phyloP scores from a whole-genome alignment of 176 grass and related monocot species.

The Raddia distichophylla region DNA sequence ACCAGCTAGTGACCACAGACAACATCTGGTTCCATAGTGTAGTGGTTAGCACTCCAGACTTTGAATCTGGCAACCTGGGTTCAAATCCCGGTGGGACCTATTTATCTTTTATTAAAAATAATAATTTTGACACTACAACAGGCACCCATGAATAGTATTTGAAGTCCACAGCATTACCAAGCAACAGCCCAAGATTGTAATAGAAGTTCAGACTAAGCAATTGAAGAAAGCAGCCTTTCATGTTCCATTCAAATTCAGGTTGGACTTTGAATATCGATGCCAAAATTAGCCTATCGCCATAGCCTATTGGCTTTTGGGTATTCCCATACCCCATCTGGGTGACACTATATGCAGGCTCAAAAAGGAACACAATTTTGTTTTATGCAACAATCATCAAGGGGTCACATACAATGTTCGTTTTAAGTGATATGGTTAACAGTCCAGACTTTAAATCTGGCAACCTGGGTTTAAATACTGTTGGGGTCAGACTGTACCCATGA shows the following conservation, averaged over 20 bases:
- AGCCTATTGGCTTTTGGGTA: not conserved
- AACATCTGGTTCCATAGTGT: conserved; percentile 67
- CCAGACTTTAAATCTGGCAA: too few species aligned
- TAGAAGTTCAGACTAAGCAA: not conserved
- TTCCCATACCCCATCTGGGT: not conserved
- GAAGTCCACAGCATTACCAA: not conserved
- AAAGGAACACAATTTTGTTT: not conserved
- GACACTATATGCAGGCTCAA: not conserved
- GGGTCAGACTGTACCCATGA: too few species aligned
- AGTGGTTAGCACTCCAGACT: conserved; percentile 95
- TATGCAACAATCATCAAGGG: too few species aligned
- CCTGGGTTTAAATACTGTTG: too few species aligned
- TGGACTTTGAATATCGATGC: not conserved
- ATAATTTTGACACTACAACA: not conserved
- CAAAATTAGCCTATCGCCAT: not conserved
- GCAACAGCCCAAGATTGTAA: not conserved
- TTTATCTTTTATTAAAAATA: not conserved
- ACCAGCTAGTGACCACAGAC: not conserved
- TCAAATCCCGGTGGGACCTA: conserved; percentile 82
- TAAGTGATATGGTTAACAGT: too few species aligned
- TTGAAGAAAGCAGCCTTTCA: not conserved
- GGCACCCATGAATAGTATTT: not conserved
- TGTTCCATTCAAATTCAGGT: not conserved
- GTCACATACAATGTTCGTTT: too few species aligned
- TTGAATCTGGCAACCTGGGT: conserved; percentile 98